Evolutionary conservation across 306 rosid species (phyloP).

Genomic region (Pterocarpus macrocarpus): DNA sequence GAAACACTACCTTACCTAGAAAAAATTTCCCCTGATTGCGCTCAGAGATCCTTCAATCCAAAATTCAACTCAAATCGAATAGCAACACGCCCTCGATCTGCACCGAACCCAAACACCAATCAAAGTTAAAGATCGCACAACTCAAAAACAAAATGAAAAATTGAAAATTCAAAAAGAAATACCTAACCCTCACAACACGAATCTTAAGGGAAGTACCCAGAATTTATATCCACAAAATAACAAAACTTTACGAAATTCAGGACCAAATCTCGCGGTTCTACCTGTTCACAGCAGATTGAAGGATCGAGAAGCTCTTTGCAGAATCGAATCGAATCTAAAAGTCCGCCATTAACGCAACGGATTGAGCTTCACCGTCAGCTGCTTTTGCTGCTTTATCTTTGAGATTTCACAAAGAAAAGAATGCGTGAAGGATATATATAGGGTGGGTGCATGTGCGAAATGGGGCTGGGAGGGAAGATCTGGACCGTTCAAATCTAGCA

Average conservation of each 20-base stretch:
- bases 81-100: constrained; percentile 46
- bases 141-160: background rate
- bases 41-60: constrained; percentile 31
- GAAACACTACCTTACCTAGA: constrained; percentile 15
- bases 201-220: background rate
- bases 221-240: background rate
- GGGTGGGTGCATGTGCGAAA: constrained; percentile 5
- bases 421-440: constrained; percentile 36
- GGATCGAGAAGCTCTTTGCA: constrained; percentile 7
- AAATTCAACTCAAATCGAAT: constrained; percentile 50
- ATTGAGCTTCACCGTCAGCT: constrained; percentile 31
- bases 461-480: constrained; percentile 16
- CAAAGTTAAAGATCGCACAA: constrained; percentile 5
- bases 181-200: background rate
- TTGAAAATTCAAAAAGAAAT: background rate
- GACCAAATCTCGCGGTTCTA: constrained; percentile 7
- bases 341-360: constrained; percentile 37
- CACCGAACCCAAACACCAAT: constrained; percentile 31
- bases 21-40: background rate
- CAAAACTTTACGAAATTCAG: constrained; percentile 3
- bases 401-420: constrained; percentile 30
- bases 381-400: constrained; percentile 23
- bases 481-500: background rate
- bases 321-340: constrained; percentile 42
- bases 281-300: constrained; percentile 28